Evolutionary conservation across 1,139 yeast genomes (phyloP), one percentile per base, ranked within the genome.

Genomic region (Meyerozyma carpophila): DNA sequence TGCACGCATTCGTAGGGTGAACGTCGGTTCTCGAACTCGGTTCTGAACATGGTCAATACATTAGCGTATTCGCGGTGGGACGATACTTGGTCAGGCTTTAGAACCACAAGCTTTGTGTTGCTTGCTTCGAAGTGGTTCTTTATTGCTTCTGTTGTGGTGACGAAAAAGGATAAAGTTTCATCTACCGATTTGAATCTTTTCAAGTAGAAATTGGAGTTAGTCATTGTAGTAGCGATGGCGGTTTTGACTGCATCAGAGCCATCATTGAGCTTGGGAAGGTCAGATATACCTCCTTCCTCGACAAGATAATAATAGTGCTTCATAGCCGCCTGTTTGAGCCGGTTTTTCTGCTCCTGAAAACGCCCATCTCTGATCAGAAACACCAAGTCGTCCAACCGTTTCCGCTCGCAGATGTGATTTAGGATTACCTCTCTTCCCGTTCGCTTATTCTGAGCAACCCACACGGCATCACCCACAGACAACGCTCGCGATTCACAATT

Each of bases 321-420:
- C 59, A 91, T 68, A 0, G 86, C 88, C 0, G 94, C 77, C 57
- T 82, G 77, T 42, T 73, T 75, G 47, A 93, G 67, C 43, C 99
- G 74, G 24, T 74, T 68, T 58, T 93, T 91, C 58, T 93, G 99
- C 59, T 93, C 98, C 47, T 73, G 69, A 52, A 81, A 91, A 43
- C 99, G 69, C 3, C 96, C 96, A 63, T 93, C 98, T 49, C 77
- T 75, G 39, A 94, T 90, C 43, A 96, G 87, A 40, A 73, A 59
- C 0, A 86, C 84, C 55, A 94, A 74, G 68, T 94, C 99, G 58
- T 88, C 96, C 38, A 90, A 63, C 46, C 96, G 68, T 62, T 94
- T 94, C 36, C 99, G 73, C 62, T 94, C 99, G 44, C 94, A 75
- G 25, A 93, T 84, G 50, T 79, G 82, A 56, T 91, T 88, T 18